Percentiles rank a stretch among this genome's conserved stretches.
phyloP scores from a whole-genome alignment of 1,284 basidiomycete species.

The Austropuccinia psidii region DNA sequence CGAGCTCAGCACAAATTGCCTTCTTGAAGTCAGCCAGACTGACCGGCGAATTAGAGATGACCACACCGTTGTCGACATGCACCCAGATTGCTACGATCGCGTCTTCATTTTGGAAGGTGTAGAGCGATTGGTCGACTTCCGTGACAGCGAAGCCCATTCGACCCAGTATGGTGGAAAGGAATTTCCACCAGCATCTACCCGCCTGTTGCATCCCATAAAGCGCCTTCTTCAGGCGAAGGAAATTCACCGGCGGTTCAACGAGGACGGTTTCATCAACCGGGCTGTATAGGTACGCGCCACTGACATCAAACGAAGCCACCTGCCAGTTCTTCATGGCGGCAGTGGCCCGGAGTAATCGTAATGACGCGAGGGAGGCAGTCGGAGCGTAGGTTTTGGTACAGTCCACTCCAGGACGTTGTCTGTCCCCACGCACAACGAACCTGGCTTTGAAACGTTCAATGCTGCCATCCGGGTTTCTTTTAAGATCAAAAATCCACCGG shows the following conservation, averaged over 20 bases:
- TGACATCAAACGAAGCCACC: neutral
- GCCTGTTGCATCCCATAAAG: constrained; percentile 7
- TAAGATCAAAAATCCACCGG: constrained; percentile 1
- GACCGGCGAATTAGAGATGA: neutral
- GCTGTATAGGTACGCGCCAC: neutral
- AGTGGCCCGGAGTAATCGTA: neutral
- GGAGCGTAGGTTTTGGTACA: neutral
- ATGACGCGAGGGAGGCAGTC: neutral
- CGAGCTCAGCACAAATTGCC: neutral
- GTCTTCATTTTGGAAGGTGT: neutral
- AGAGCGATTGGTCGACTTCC: too few relatives aligned
- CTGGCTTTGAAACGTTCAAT: neutral
- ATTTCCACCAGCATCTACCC: neutral
- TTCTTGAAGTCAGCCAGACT: neutral
- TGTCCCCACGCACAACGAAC: neutral
- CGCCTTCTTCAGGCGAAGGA: neutral
- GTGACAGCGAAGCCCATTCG: too few relatives aligned
- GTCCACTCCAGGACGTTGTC: neutral
- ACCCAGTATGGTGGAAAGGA: too few relatives aligned
- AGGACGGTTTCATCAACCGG: neutral
- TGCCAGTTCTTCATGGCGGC: neutral
- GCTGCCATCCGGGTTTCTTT: neutral
- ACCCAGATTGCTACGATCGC: neutral
- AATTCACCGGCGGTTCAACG: neutral
- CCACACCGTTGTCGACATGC: neutral